Conservation (phyloP, 306 rosid species). For the Luffa aegyptiaca region DNA sequence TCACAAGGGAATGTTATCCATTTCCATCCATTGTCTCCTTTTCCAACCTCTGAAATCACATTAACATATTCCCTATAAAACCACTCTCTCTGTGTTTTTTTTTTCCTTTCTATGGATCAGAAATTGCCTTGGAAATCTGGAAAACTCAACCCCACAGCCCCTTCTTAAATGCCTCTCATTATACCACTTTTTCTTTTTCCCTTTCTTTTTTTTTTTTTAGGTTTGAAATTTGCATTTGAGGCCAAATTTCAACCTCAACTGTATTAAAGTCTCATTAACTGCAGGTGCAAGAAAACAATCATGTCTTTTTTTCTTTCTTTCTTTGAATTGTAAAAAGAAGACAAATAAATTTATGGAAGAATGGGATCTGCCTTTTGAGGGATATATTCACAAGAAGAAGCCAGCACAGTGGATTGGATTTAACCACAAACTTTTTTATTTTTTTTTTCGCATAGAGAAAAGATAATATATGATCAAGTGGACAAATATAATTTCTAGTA, state of each 20-base stretch:
- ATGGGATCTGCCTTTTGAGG: background rate
- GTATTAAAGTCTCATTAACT: background rate
- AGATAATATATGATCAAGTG: too few species aligned
- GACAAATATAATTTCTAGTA: too few species aligned
- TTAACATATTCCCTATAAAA: background rate
- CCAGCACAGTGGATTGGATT: background rate
- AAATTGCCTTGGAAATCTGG: background rate
- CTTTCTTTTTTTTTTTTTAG: background rate
- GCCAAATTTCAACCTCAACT: background rate
- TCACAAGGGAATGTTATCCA: background rate
- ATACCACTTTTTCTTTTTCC: background rate
- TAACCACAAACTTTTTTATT: background rate
- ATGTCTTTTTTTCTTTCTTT: background rate
- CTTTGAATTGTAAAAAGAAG: background rate
- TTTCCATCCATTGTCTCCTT: background rate
- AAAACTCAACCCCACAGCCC: background rate
- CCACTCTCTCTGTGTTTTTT: background rate
- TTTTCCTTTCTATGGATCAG: background rate
- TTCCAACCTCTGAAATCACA: background rate
- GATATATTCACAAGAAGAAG: background rate
- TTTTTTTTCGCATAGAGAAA: too few species aligned
- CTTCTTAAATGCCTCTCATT: background rate
- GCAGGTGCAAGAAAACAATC: background rate
- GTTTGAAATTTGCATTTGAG: background rate
- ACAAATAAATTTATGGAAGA: background rate